phyloP scores from a whole-genome alignment of 75 land plant genomes.

The Picea glauca region DNA sequence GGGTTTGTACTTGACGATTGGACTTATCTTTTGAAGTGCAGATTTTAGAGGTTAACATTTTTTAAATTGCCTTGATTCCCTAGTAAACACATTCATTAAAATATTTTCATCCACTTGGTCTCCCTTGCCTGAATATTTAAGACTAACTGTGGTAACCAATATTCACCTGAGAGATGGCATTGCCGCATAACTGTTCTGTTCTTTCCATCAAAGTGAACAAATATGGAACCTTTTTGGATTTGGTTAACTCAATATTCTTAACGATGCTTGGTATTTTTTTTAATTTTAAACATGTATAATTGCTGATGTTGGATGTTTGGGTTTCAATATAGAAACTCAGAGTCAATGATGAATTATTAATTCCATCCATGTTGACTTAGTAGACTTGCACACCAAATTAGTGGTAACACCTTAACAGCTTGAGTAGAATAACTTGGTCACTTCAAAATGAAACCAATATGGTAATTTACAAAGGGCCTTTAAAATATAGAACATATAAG shows the following conservation, averaged over 20 bases:
- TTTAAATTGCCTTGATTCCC: no score
- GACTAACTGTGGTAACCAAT: not conserved
- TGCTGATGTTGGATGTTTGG: not conserved
- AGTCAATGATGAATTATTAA: no score
- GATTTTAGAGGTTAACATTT: no score
- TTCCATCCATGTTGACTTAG: not conserved
- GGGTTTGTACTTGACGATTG: no score
- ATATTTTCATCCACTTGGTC: not conserved
- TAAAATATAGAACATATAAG: conserved; percentile 2
- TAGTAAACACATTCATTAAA: no score
- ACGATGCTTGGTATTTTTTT: not conserved
- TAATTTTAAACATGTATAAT: not conserved
- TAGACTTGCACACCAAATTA: not conserved
- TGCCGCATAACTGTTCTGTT: not conserved
- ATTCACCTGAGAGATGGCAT: not conserved
- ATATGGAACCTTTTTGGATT: not conserved
- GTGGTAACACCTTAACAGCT: no score
- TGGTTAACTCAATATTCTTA: not conserved
- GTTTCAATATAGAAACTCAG: not conserved
- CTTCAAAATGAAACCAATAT: not conserved
- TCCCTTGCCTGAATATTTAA: not conserved
- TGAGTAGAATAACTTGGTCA: not conserved
- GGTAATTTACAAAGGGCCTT: not conserved
- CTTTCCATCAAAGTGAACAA: not conserved
- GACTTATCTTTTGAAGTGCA: no score